phyloP scores from a whole-genome alignment of 1,284 basidiomycete species.

The Meripilus lineatus region DNA sequence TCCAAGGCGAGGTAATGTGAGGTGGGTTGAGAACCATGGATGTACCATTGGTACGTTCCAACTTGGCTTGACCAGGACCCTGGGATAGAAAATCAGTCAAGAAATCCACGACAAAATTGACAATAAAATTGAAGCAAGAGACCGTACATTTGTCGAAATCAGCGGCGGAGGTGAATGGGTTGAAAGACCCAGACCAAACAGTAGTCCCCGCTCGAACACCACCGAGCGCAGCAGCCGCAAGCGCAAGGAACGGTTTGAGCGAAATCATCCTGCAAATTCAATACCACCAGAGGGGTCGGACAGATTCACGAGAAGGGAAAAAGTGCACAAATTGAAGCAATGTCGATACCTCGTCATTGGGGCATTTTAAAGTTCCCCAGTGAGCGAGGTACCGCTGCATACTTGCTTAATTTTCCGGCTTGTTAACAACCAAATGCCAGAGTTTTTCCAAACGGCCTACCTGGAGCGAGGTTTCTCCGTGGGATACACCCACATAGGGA shows the following conservation, averaged over 20 bases:
- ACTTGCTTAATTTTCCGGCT: too few relatives aligned
- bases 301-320: too few relatives aligned
- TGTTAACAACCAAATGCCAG: too few relatives aligned
- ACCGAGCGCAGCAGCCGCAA: constrained; percentile 20
- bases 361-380: too few relatives aligned
- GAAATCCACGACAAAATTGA: neutral
- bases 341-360: too few relatives aligned
- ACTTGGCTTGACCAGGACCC: constrained; percentile 58
- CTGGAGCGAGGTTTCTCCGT: too few relatives aligned
- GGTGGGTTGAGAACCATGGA: constrained; percentile 50
- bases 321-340: too few relatives aligned
- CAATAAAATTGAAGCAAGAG: neutral
- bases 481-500: too few relatives aligned
- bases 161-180: constrained; percentile 39
- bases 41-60: constrained; percentile 63
- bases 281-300: too few relatives aligned
- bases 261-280: neutral
- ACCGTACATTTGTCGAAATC: constrained; percentile 51
- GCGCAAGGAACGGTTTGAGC: neutral
- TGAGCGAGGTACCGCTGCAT: too few relatives aligned
- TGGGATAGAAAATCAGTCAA: constrained; percentile 16
- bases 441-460: too few relatives aligned
- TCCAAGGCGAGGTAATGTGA: constrained; percentile 50
- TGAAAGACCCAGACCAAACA: constrained; percentile 51
- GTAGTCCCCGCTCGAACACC: constrained; percentile 42